Base-by-base conservation (phyloP, 176 grass and related monocot genomes). In the Microstegium vimineum region DNA sequence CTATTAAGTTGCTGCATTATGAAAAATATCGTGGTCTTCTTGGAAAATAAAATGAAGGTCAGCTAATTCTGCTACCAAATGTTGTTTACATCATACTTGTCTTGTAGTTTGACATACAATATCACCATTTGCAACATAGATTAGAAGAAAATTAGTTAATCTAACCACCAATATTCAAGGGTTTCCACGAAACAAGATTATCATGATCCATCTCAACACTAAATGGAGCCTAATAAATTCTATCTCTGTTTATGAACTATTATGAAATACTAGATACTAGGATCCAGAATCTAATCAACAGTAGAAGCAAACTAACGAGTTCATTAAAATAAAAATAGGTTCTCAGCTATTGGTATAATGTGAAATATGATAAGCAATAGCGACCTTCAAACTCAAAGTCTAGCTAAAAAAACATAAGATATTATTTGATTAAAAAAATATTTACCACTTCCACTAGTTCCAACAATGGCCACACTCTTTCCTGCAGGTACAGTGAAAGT, bases 401-500 rank as follows among this genome's bases (percentile, higher is more conserved):
- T 69, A 25, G 81, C 41, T 51, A 36, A 31, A 75, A 38, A 84
- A 69, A 28, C 42, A 28, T 47, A 73, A 49, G 30, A 31, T 30
- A 51, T 36, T 47, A 11, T 47, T 84, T 67, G 61, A 62, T 38
- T 52, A 80, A 28, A 22, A 67, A 66, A 80, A 80, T 4, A 35
- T 43, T 92, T 93, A 98, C 96, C 96, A 22, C 96, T 95, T 66
- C 96, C 96, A 77, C 96, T 98, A 74, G 96, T 92, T 90, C 96
- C 96, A 78, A 98, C 96, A 80, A 95, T 98, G 20, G 96, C 96
- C 78, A 91, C 76, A 64, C 89, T 98, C 86, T 82, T 95, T 84
- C 96, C 96, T 74, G 96, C 93, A 8, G 93, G 90, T 74, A 98
- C 96, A 62, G 86, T 84, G 82, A 98, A 98, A 43, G 96, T 93